Base-by-base conservation (phyloP, 179 eudicot species). In the Amaranthus tricolor region DNA sequence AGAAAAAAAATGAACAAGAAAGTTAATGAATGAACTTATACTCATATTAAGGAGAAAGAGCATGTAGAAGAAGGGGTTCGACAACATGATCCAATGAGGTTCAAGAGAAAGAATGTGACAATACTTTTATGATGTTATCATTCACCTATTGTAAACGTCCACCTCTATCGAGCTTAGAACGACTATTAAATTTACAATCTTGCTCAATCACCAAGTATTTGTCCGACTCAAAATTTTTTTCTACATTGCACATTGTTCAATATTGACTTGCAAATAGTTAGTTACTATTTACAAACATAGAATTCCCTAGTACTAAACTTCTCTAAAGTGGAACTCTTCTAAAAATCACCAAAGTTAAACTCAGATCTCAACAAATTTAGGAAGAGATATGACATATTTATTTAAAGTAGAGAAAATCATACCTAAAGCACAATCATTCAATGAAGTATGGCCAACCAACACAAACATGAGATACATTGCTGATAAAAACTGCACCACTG, bases 361-460 rank as follows among this genome's bases (percentile, higher is more conserved):
- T 69, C 70, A 43, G 55, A 11, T 11, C 24, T 12, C 56, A 70
- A 17, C 49, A 70, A 52, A 58, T 64, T 60, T 44, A 7, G 21
- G 6, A 9, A 9, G 48, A 49, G 44, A 53, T n/a, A 7, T 54
- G 15, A 19, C n/a, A 48, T 47, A 24, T 49, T 48, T 53, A 66
- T 56, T 52, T 15, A 53, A 62, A 13, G 20, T 15, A 43, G 5
- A 81, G 8, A 76, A 50, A 55, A 67, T 51, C 64, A 67, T 87
- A 89, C 93, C 91, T 56, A 87, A 31, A 53, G 84, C 62, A 80
- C 91, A 89, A 20, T 68, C 53, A 79, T 14, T 74, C 48, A 85
- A 77, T 61, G 82, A 73, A 68, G 78, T 45, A 40, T 79, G 74
- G 74, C 74, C 75, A 50, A 72, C 83, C 72, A 88, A 74, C 55